Evolutionary conservation across 2,329 filamentous ascomycete species (phyloP).

Genomic region (Thielaviopsis euricoi): DNA sequence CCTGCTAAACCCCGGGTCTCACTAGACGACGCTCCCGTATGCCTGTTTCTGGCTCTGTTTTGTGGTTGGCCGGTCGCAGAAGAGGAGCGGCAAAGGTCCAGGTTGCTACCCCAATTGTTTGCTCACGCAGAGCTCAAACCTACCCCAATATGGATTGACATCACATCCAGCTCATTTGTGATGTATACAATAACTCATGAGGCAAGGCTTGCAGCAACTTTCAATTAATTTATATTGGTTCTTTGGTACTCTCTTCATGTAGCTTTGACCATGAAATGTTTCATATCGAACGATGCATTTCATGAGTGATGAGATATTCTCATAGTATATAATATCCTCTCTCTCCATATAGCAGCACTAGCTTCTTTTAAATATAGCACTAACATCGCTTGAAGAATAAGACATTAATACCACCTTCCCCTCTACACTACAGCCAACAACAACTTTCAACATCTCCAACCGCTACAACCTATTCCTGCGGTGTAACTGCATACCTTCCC

Average conservation of each 20-base stretch:
- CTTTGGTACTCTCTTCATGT: neutral
- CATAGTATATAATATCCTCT: neutral
- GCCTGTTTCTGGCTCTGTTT: neutral
- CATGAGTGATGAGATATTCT: neutral
- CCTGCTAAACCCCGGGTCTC: neutral
- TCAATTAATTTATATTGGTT: neutral
- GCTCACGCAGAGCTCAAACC: neutral
- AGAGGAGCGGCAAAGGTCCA: neutral
- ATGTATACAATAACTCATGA: neutral
- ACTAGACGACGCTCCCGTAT: neutral
- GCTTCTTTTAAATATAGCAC: neutral
- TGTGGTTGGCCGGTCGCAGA: neutral
- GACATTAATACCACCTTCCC: neutral
- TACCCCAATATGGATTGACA: neutral
- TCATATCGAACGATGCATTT: neutral
- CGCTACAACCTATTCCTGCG: neutral
- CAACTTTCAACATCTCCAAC: neutral
- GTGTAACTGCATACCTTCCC: neutral
- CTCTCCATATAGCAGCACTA: neutral
- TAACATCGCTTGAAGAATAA: neutral
- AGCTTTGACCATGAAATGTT: neutral
- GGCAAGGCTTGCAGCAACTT: neutral
- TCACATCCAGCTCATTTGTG: neutral
- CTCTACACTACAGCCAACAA: neutral
- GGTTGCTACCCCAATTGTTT: neutral